These are phyloP conservation scores for Floccularia luteovirens DNA, from an alignment of 768 basidiomycete genomes.

Conservation along the genomic window DNA sequence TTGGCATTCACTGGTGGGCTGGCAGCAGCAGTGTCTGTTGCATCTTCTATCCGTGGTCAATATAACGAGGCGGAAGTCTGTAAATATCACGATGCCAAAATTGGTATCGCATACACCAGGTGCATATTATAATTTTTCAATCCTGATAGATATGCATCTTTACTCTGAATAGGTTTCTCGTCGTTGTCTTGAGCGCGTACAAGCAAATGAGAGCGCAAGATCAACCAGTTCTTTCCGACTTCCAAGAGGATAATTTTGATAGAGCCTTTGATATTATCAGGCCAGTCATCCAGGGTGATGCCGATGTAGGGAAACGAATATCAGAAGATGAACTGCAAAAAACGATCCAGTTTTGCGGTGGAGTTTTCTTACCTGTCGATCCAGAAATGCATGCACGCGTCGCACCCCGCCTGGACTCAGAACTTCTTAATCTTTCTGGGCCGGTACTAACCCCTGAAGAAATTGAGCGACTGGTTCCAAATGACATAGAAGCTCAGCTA, in stretches of 20 bases:
- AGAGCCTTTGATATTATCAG: constrained; percentile 37
- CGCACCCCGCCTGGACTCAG: too few species aligned
- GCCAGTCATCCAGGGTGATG: constrained; percentile 11
- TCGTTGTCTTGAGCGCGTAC: constrained; percentile 45
- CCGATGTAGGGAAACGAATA: neutral
- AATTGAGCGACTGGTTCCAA: too few species aligned
- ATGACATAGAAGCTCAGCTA: too few species aligned
- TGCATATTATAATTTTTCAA: constrained; percentile 4
- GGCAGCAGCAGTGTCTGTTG: constrained; percentile 28
- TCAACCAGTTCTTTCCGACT: constrained; percentile 28
- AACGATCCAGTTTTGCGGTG: neutral
- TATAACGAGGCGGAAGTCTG: constrained; percentile 19
- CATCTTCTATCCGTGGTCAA: constrained; percentile 24
- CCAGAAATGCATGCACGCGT: too few species aligned
- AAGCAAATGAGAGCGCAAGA: constrained; percentile 40
- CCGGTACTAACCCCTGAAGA: too few species aligned
- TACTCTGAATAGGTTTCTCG: constrained; percentile 26
- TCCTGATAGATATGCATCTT: neutral
- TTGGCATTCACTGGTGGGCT: constrained; percentile 30
- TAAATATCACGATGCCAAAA: constrained; percentile 25
- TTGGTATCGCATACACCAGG: constrained; percentile 27
- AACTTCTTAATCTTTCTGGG: too few species aligned
- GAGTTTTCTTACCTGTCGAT: too few species aligned
- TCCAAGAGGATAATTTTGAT: constrained; percentile 41
- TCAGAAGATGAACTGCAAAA: neutral